Conservation (phyloP, 257 asterid genomes). For the Solanum phureja region DNA sequence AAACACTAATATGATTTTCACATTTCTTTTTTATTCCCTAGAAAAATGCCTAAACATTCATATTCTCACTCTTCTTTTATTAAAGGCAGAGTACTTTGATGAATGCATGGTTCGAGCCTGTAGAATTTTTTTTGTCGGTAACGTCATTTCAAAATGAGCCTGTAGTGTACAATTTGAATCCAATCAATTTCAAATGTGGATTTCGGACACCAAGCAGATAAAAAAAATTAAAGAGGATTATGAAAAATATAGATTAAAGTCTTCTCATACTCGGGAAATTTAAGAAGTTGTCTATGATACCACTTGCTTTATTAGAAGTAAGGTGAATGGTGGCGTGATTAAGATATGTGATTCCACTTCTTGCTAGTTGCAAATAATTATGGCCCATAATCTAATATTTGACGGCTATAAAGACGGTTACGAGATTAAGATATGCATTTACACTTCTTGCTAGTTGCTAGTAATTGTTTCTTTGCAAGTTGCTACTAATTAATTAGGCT, state of each 20-base stretch:
- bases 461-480: not conserved
- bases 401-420: not conserved
- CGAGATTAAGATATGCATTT: not conserved
- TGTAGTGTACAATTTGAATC: no score
- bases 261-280: not conserved
- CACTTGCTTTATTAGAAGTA: not conserved
- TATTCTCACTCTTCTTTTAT: not conserved
- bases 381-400: not conserved
- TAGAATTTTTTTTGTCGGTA: no score
- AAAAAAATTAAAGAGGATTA: not conserved
- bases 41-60: not conserved
- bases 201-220: fast-evolving
- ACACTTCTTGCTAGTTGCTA: not conserved
- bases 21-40: not conserved
- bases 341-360: not conserved
- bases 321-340: not conserved
- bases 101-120: no score
- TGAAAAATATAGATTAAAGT: not conserved
- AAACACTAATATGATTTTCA: not conserved
- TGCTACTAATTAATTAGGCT: not conserved
- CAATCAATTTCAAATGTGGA: fast-evolving
- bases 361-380: not conserved
- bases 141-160: no score
- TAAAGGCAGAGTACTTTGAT: no score
- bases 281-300: not conserved